These are phyloP conservation scores for Aspergillus nanangensis DNA, from an alignment of 495 filamentous ascomycete genomes.

Conservation along the genomic window DNA sequence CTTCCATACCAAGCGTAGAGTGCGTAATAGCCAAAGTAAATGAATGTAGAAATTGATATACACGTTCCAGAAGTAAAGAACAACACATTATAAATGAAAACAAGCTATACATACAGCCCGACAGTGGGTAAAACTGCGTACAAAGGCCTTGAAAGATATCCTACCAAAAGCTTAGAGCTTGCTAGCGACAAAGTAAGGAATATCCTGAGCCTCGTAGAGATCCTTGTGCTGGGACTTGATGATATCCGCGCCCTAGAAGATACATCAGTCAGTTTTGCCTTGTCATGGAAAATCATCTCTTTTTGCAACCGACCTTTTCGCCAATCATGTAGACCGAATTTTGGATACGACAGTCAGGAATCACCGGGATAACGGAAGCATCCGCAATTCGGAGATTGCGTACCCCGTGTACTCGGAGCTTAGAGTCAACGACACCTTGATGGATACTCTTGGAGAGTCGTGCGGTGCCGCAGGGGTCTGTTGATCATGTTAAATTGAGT, in stretches of 20 bases:
- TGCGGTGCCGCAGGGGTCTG: conserved; percentile 50
- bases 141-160: not conserved
- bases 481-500: not conserved
- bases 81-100: too few species aligned
- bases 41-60: too few species aligned
- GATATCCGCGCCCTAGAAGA: conserved; percentile 25
- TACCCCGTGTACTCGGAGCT: conserved; percentile 52
- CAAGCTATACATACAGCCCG: too few species aligned
- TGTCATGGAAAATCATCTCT: conserved; percentile 1
- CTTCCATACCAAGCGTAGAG: too few species aligned
- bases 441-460: conserved; percentile 48
- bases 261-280: not conserved
- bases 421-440: conserved; percentile 50
- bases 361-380: conserved; percentile 32
- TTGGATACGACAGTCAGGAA: conserved; percentile 38
- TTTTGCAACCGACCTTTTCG: conserved; percentile 42
- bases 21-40: too few species aligned
- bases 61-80: too few species aligned
- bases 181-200: conserved; percentile 12
- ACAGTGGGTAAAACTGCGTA: too few species aligned
- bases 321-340: conserved; percentile 55
- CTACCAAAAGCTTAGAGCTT: conserved; percentile 3
- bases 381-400: conserved; percentile 47
- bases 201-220: conserved; percentile 21
- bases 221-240: conserved; percentile 28